Conservation (phyloP, 163 green algal species). For the Volvox carteri region DNA sequence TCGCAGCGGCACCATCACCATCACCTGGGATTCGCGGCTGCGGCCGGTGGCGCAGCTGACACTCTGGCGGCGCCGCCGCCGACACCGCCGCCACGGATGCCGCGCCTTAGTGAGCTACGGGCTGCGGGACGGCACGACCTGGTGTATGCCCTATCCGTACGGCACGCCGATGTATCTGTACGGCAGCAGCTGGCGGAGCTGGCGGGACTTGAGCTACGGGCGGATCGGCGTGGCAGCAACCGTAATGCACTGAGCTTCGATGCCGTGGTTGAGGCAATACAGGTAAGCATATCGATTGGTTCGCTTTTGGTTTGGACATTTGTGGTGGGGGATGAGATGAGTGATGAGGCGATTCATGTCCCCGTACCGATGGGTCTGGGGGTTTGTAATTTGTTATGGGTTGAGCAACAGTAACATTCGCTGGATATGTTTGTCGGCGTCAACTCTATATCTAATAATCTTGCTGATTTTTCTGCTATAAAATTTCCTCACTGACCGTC, state of each 20-base stretch:
- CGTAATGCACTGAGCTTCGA: conserved; percentile 39
- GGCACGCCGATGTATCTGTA: background rate
- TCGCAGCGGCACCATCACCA: background rate
- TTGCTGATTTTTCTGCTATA: background rate
- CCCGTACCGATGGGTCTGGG: no score
- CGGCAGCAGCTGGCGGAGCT: conserved; percentile 13
- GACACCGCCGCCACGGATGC: background rate
- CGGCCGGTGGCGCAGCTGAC: background rate
- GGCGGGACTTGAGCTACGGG: background rate
- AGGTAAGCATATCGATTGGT: conserved; percentile 13
- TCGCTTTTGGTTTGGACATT: no score
- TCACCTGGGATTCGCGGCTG: background rate
- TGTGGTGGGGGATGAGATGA: no score
- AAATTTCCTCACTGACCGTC: background rate
- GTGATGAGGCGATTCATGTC: no score
- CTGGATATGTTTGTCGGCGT: background rate
- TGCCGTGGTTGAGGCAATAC: background rate
- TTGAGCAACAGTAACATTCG: background rate
- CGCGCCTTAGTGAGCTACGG: background rate
- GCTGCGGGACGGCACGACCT: conserved; percentile 33
- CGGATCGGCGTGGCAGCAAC: conserved; percentile 14
- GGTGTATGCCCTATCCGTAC: background rate
- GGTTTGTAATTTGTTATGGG: background rate
- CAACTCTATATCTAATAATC: background rate
- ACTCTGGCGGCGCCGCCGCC: no score